Evolutionary conservation across 148 eudicot genomes (phyloP).

Genomic region (Pouteria glomerata): DNA sequence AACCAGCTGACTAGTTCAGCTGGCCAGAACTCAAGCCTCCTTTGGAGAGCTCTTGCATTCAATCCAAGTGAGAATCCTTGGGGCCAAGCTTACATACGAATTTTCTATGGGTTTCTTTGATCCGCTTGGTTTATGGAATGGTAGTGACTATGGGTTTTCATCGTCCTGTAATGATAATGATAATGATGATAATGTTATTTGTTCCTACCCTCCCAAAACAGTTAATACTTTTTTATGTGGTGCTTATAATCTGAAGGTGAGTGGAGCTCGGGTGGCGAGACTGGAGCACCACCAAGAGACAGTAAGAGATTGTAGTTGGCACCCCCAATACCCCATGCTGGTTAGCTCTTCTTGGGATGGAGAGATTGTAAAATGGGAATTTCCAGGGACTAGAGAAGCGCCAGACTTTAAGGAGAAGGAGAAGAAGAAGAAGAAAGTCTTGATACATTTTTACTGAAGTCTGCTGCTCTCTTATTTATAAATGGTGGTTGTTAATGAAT

Average conservation of each 20-base stretch:
- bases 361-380: constrained; percentile 54
- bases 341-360: constrained; percentile 94
- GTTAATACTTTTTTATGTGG: neutral
- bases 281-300: constrained; percentile 62
- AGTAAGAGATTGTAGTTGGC: constrained; percentile 88
- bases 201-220: too few relatives aligned
- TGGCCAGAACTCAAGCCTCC: too few relatives aligned
- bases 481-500: too few relatives aligned
- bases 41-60: too few relatives aligned
- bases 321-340: constrained; percentile 65
- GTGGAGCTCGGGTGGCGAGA: constrained; percentile 52
- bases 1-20: too few relatives aligned
- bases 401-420: constrained; percentile 22
- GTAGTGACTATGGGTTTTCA: neutral
- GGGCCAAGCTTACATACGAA: too few relatives aligned
- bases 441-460: constrained; percentile 1
- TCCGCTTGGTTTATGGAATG: too few relatives aligned
- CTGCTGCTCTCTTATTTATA: too few relatives aligned
- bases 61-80: too few relatives aligned
- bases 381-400: constrained; percentile 45
- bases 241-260: constrained; percentile 32
- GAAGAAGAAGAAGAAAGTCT: constrained; percentile 24
- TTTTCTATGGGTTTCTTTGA: too few relatives aligned
- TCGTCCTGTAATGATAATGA: too few relatives aligned
- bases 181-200: too few relatives aligned